Percentiles rank a stretch among this genome's conserved stretches.
phyloP scores from a whole-genome alignment of 2,329 filamentous ascomycete species.

The Penicillium decumbens region DNA sequence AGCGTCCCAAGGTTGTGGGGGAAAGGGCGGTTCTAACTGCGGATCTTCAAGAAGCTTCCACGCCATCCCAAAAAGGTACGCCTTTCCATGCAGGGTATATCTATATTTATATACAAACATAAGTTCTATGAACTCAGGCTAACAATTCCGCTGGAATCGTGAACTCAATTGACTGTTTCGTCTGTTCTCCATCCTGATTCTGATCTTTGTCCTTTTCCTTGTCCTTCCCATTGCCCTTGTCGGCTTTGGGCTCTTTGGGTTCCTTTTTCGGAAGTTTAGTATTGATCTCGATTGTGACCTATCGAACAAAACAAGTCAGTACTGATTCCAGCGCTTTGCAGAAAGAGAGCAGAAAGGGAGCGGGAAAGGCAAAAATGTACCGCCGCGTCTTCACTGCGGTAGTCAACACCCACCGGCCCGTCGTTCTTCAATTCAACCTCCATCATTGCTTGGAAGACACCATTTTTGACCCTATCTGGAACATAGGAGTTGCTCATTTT shows the following conservation, averaged over 20 bases:
- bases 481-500: constrained; percentile 69
- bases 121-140: constrained; percentile 4
- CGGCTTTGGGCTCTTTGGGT: constrained; percentile 17
- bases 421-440: constrained; percentile 91
- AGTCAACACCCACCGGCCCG: constrained; percentile 62
- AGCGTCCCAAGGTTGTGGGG: constrained; percentile 2
- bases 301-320: constrained; percentile 3
- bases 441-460: constrained; percentile 99
- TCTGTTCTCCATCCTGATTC: constrained; percentile 4
- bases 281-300: constrained; percentile 46
- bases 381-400: constrained; percentile 54
- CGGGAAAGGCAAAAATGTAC: constrained; percentile 43
- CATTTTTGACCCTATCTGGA: constrained; percentile 76
- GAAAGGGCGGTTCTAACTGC: constrained; percentile 12
- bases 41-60: constrained; percentile 43
- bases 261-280: constrained; percentile 44
- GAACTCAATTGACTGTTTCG: constrained; percentile 22
- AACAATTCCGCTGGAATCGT: constrained; percentile 26
- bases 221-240: constrained; percentile 7
- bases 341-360: constrained; percentile 13
- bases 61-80: constrained; percentile 16
- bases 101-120: constrained; percentile 8
- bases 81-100: neutral
- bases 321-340: constrained; percentile 9
- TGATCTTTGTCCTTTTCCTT: constrained; percentile 9